Evolutionary conservation across 2,329 filamentous ascomycete genomes (phyloP), one percentile per base, ranked within the genome.

Genomic region (Chaetomiaceae sp.): DNA sequence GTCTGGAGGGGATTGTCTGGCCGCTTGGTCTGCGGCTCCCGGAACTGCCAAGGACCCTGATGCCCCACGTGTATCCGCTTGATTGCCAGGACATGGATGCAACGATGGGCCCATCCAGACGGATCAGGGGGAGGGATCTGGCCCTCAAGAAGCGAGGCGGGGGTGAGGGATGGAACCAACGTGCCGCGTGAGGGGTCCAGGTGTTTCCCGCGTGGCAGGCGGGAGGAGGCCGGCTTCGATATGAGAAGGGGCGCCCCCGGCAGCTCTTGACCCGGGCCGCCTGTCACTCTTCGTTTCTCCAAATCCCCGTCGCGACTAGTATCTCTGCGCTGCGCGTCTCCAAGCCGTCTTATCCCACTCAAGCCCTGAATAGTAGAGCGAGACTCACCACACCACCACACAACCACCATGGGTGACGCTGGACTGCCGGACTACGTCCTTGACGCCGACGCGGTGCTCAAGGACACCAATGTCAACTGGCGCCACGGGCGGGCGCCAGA

Each of bases 401-500:
- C 11, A 19, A 20, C 15, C 33, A 35, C 33, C 15, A 35, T 35
- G 10, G 26, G 39, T 2, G 17, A 42, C 3, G 39, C 50, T 6
- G 47, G 34, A 3, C 37, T 58, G 4, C 78, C 79, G 18, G 79
- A 83, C 61, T 82, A 80, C 54, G 67, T 81, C 44, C 68, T 74
- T 15, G 72, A 78, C 52, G 72, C 76, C 0, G 73, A 82, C 59
- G 78, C 78, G 19, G 75, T 80, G 37, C 67, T 80, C 41, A 69
- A 71, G 42, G 76, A 81, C 38, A 35, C 32, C 35, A 62, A 71
- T 10, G 75, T 73, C 10, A 67, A 70, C 45, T 84, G 81, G 81
- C 68, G 81, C 37, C 76, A 82, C 62, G 77, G 77, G 9, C 64
- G 65, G 44, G 70, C 76, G 33, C 81, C 81, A 1, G 79, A 84